A percentile compares a stretch with the other conserved stretches of the same genome.
phyloP scores from a whole-genome alignment of 805 yeast species.

The Candida sithepensis region DNA sequence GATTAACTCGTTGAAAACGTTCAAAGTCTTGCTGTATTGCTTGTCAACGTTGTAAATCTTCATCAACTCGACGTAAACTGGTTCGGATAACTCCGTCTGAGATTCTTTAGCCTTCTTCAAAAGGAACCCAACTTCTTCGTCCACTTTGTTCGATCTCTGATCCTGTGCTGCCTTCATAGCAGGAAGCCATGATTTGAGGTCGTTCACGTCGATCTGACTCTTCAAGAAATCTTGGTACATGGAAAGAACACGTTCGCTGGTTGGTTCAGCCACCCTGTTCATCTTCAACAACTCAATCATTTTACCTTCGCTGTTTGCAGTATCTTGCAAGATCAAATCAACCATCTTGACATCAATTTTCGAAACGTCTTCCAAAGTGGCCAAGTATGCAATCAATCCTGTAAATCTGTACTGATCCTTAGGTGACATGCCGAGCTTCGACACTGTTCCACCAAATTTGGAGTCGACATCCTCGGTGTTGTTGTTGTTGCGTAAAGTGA shows the following conservation, averaged over 20 bases:
- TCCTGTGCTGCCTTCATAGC: conserved; percentile 16
- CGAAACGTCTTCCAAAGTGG: not conserved
- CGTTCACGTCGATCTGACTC: conserved; percentile 21
- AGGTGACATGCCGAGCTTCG: not conserved
- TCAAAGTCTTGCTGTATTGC: conserved; percentile 35
- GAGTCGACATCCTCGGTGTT: too few species aligned
- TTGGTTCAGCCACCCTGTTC: conserved; percentile 6
- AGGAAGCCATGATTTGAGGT: conserved; percentile 8
- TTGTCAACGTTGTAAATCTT: conserved; percentile 38
- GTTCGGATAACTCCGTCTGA: conserved; percentile 35
- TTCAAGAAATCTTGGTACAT: conserved; percentile 5
- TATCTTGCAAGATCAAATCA: not conserved
- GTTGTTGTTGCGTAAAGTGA: conserved; percentile 14
- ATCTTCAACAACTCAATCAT: not conserved
- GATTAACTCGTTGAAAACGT: conserved; percentile 49
- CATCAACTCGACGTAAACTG: conserved; percentile 43
- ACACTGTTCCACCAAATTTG: not conserved
- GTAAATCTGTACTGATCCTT: conserved; percentile 8
- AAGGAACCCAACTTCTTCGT: conserved; percentile 12
- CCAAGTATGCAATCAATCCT: conserved; percentile 7
- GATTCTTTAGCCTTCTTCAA: conserved; percentile 24
- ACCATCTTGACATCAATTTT: not conserved
- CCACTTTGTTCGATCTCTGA: conserved; percentile 14
- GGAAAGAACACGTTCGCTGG: conserved; percentile 3
- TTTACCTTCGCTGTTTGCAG: not conserved